Evolutionary conservation across 1,139 yeast genomes (phyloP).

Genomic region (Hemisphaericaspora xylanilytica): DNA sequence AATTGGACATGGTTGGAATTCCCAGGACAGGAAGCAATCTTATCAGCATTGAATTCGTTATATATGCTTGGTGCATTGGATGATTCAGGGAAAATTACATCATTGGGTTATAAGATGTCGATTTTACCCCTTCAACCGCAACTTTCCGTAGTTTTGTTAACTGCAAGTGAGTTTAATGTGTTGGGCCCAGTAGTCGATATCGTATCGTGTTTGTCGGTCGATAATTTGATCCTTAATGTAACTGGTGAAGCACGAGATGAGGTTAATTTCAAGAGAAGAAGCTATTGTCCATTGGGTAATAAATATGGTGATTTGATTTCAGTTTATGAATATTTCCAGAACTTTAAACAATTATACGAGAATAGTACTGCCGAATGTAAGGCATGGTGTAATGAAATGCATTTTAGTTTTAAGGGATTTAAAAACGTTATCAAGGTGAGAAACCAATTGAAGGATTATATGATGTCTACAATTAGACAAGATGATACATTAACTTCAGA

Average conservation of each 20-base stretch:
- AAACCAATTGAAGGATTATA: slow-evolving; percentile 71
- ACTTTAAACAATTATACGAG: slow-evolving; percentile 44
- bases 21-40: slow-evolving; percentile 76
- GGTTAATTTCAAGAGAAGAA: slow-evolving; percentile 59
- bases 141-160: slow-evolving; percentile 79
- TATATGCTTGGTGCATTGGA: slow-evolving; percentile 78
- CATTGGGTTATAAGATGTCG: slow-evolving; percentile 80
- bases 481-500: slow-evolving; percentile 31
- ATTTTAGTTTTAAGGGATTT: slow-evolving; percentile 76
- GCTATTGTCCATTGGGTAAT: slow-evolving; percentile 65
- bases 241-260: slow-evolving; percentile 81
- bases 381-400: slow-evolving; percentile 81
- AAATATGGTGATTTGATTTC: slow-evolving; percentile 81
- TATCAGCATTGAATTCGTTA: slow-evolving; percentile 74
- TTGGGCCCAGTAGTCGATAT: slow-evolving; percentile 76
- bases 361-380: slow-evolving; percentile 49
- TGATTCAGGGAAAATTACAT: slow-evolving; percentile 71
- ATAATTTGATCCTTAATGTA: slow-evolving; percentile 70
- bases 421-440: slow-evolving; percentile 74
- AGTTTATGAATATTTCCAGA: slow-evolving; percentile 72
- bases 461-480: slow-evolving; percentile 47
- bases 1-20: slow-evolving; percentile 92
- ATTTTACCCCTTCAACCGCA: slow-evolving; percentile 88
- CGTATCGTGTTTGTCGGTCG: slow-evolving; percentile 90
- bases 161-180: slow-evolving; percentile 60